Conservation (phyloP, 352 stramenopile genomes). For the Globisporangium carolinianum region DNA sequence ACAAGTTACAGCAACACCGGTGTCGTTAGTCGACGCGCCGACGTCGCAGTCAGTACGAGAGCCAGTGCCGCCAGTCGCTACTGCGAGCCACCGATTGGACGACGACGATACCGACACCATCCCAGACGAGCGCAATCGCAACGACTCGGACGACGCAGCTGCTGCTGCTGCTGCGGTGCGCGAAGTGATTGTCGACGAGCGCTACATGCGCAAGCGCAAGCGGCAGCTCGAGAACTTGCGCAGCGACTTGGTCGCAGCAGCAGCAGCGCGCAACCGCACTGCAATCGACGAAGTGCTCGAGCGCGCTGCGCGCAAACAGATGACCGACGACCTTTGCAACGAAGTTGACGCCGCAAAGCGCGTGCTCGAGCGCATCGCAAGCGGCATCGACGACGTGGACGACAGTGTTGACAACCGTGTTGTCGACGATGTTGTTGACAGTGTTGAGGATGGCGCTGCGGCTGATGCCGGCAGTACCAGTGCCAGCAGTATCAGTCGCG, state of each 20-base stretch:
- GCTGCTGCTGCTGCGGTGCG: slow-evolving; percentile 11
- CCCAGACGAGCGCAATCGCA: too few species aligned
- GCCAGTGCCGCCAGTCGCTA: too few species aligned
- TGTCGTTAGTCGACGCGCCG: too few species aligned
- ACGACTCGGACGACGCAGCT: too few species aligned
- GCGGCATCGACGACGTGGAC: slow-evolving; percentile 10
- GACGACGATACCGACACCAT: too few species aligned
- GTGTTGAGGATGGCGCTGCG: not conserved
- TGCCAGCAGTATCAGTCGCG: too few species aligned
- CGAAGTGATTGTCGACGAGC: slow-evolving; percentile 63
- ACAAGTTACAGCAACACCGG: too few species aligned
- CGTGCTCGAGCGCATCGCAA: slow-evolving; percentile 34
- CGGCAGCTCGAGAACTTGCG: slow-evolving; percentile 72
- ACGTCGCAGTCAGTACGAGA: too few species aligned
- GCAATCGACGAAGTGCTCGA: slow-evolving; percentile 58
- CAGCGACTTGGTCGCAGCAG: slow-evolving; percentile 33
- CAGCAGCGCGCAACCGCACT: slow-evolving; percentile 25
- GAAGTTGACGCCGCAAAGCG: slow-evolving; percentile 40
- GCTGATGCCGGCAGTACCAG: too few species aligned
- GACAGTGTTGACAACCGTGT: not conserved
- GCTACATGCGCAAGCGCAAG: slow-evolving; percentile 69
- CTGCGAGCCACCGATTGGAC: too few species aligned
- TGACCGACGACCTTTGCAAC: slow-evolving; percentile 51
- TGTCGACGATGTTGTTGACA: not conserved
- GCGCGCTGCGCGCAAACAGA: slow-evolving; percentile 67